phyloP scores from a whole-genome alignment of 345 rosid species.

The Gossypium raimondii region DNA sequence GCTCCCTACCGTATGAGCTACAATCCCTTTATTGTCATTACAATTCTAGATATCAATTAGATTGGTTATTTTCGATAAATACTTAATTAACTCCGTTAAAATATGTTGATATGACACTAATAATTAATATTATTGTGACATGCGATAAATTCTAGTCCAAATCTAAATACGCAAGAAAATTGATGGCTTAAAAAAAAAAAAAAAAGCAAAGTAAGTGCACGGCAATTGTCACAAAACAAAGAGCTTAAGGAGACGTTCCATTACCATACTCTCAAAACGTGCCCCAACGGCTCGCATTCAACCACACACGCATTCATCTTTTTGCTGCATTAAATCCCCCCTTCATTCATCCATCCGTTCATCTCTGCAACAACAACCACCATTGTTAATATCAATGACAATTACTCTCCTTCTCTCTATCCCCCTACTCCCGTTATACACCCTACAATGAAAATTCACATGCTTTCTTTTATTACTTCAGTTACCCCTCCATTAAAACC shows the following conservation, averaged over 20 bases:
- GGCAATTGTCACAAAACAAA: not conserved
- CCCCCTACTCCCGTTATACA: constrained; percentile 12
- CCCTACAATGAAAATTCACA: constrained; percentile 17
- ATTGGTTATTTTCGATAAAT: no score
- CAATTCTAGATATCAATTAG: no score
- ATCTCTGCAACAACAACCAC: not conserved
- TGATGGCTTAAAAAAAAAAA: no score
- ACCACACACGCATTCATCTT: not conserved
- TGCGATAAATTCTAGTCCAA: no score
- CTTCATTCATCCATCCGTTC: constrained; percentile 17
- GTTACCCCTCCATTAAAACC: constrained; percentile 20
- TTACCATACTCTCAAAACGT: constrained; percentile 6
- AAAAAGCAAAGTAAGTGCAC: constrained; percentile 1
- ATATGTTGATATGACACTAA: no score
- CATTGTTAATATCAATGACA: not conserved
- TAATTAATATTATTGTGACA: accelerated
- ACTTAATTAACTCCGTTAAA: no score
- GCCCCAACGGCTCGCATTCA: constrained; percentile 26
- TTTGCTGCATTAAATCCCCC: constrained; percentile 26
- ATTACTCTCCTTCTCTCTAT: constrained; percentile 16
- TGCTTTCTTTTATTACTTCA: constrained; percentile 37
- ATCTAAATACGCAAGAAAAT: no score
- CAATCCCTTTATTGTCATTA: no score
- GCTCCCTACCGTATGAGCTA: no score
- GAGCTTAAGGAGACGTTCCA: not conserved